Base-by-base conservation (phyloP, 73 alveolate genomes). In the Paramecium biaurelia region DNA sequence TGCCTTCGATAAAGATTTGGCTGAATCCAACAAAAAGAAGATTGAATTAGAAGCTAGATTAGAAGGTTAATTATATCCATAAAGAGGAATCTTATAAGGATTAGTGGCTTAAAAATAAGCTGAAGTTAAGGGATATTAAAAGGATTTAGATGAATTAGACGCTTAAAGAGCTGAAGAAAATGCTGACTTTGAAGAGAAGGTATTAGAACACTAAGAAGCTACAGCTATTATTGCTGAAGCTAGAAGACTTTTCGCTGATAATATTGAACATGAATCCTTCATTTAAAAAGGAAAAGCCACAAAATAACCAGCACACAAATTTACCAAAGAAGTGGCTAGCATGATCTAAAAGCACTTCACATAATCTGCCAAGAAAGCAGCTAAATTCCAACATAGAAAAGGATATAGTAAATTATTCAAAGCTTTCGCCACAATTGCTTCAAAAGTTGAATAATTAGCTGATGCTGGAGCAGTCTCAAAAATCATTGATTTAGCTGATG, bases 201-300 rank as follows among this genome's bases (percentile, higher is more conserved):
- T 76, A 35, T 24, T 26, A 20, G 89, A 76, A 76, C 89, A 76
- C 37, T 3, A 76, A 76, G 89, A 76, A 41, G 89, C 89, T 4
- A 76, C 89, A 76, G 89, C 89, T 41, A 76, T 76, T 1, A 76
- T 76, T 37, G 47, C 89, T 18, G 89, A 76, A 35, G 89, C 89
- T 9, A 76, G 89, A 76, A 76, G 89, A 76, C 70, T 76, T 7
- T 76, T 76, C 11, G 89, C 89, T 41, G 89, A 76, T 37, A 76
- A 76, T 21, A 76, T 76, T 37, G 63, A 76, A 76, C 89, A 76
- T 43, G 72, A 35, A 35, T 26, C 35, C 5, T 47, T 47, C 18
- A 76, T 76, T 43, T 76, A 76, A 76, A 76, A 41, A 14, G 89
- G 89, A 37, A 76, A 76, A 57, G 76, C 49, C 4, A 30, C 84